Evolutionary conservation across 495 filamentous ascomycete genomes (phyloP), one percentile per base, ranked within the genome.

Genomic region (Aspergillus coremiiformis): DNA sequence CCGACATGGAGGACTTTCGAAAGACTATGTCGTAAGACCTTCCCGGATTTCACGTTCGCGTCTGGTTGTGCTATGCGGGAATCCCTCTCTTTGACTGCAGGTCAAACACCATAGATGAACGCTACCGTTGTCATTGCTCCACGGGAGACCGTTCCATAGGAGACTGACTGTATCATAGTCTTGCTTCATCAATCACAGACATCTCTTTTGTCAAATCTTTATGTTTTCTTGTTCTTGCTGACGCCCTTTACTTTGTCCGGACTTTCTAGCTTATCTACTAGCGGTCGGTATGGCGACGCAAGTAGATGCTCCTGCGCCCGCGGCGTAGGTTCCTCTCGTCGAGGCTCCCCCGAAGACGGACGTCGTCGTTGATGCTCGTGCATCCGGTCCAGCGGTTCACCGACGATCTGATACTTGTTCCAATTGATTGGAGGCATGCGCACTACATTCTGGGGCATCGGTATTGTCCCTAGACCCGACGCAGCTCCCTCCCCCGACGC

Each of bases 361-460:
- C 85, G 74, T 44, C 68, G 67, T 24, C 79, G 57, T 66, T 94
- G 88, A 67, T 93, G 86, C 49, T 80, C 77, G 69, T 96, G 90
- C 57, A 95, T 74, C 66, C 84, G 85, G 63, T 95, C 88, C 39
- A 96, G 69, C 10, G 85, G 75, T 50, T 86, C 84, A 22, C 89
- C 90, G 1, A 90, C 82, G 15, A 95, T 74, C 52, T 84, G 85
- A 64, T 96, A 96, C 63, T 94, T 89, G 5, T 81, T 80, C 90
- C 90, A 96, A 71, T 94, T 94, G 52, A 96, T 80, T 2, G 87
- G 84, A 21, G 90, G 90, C 72, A 82, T 86, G 29, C 90, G 84
- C 8, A 93, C 81, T 2, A 96, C 71, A 57, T 83, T 89, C 69
- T 96, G 90, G n/a, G 86, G 81, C 17, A 74, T 75, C 0, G 90